Evolutionary conservation across 148 eudicot genomes (phyloP), one percentile per base, ranked within the genome.

Genomic region (Chenopodium suecicum): DNA sequence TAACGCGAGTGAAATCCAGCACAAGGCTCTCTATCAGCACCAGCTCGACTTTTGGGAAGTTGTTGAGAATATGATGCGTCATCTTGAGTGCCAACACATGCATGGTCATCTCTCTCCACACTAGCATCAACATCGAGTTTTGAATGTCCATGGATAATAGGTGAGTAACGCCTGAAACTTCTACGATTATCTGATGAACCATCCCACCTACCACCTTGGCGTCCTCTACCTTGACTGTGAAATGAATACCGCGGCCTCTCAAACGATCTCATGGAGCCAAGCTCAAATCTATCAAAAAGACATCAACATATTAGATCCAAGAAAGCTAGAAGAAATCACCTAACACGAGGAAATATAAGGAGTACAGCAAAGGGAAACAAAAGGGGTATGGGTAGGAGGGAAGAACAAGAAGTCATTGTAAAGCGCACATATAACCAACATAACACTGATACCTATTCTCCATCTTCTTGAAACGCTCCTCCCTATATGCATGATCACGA

Each of bases 391-490:
- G 37, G 37, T 31, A 27, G 17, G 19, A 11, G 32, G 56, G 17
- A 29, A 37, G 50, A 27, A 11, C 31, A 72, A 63, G 20, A 12
- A 50, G 32, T 46, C 27, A 44, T 5, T 41, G 11, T 25, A 67
- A 64, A 65, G 44, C 44, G 11, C 54, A 31, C 52, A 37, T 13
- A 74, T 37, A 63, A 62, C 34, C 12, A 47, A 67, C 70, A 29
- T 7, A 60, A 34, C 48, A 72, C 62, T 27, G 8, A 68, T 86
- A 88, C 90, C 90, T 88, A 86, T 34, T 79, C n/a, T 84, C 88
- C 32, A 67, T 47, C 67, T 78, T 82, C 63, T 73, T 66, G 14
- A 74, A 47, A 16, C 82, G 83, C 31, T 70, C 85, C 44, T 84
- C 83, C 56, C 78, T 77, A 76, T 78, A 74, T n/a, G 81, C 22